phyloP scores from a whole-genome alignment of 2,329 filamentous ascomycete species.

The Bipolaris victoriae region DNA sequence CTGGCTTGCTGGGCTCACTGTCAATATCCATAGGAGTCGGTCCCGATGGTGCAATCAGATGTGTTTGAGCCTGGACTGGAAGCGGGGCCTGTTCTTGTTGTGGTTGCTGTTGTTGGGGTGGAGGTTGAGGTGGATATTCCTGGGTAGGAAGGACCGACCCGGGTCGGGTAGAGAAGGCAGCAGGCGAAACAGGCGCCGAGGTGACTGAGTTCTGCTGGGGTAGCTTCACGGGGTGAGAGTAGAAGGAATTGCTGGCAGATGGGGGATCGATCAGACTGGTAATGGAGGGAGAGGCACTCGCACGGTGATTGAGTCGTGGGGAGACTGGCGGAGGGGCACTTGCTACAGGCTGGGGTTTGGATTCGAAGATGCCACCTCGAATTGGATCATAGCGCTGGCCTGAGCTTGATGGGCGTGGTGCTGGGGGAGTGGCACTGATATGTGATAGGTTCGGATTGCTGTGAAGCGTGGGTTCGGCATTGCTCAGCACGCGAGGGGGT shows the following conservation, averaged over 20 bases:
- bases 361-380: constrained; percentile 63
- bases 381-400: constrained; percentile 91
- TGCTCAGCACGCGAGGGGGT: constrained; percentile 45
- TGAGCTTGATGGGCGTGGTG: constrained; percentile 65
- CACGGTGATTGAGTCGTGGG: constrained; percentile 69
- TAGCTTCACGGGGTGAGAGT: constrained; percentile 39
- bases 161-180: constrained; percentile 38
- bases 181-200: constrained; percentile 50
- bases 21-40: constrained; percentile 49
- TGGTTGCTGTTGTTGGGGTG: constrained; percentile 26
- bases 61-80: constrained; percentile 9
- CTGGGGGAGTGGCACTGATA: constrained; percentile 55
- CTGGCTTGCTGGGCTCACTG: constrained; percentile 36
- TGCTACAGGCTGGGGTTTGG: constrained; percentile 51
- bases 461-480: constrained; percentile 47
- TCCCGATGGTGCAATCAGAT: constrained; percentile 23
- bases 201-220: constrained; percentile 47
- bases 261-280: constrained; percentile 84
- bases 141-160: constrained; percentile 37
- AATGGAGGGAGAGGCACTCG: constrained; percentile 91
- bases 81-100: constrained; percentile 20
- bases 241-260: constrained; percentile 47
- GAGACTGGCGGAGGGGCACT: constrained; percentile 55
- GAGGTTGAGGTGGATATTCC: constrained; percentile 30
- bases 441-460: constrained; percentile 47